These are phyloP conservation scores for Saccharomycopsis microspora DNA, from an alignment of 805 yeast species.

Conservation along the genomic window DNA sequence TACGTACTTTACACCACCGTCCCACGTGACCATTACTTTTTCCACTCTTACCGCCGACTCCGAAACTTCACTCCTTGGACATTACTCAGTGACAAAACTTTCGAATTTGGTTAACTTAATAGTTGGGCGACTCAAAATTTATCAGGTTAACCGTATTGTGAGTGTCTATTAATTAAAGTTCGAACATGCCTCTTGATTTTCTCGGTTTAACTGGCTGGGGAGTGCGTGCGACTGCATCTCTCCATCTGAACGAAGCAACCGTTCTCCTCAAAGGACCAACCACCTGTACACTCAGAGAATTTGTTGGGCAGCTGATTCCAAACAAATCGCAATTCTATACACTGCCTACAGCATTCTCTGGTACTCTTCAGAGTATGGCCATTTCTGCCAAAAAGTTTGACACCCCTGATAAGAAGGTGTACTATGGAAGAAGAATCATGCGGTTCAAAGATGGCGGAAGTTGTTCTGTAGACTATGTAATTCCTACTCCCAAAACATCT, in stretches of 20 bases:
- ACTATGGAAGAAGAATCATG: slow-evolving; percentile 64
- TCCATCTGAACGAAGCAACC: slow-evolving; percentile 25
- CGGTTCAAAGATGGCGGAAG: slow-evolving; percentile 55
- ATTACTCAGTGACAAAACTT: too few relatives aligned
- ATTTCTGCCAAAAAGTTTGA: slow-evolving; percentile 37
- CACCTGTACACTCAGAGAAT: slow-evolving; percentile 19
- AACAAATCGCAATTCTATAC: slow-evolving; percentile 34
- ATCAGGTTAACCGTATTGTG: neutral
- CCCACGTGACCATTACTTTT: too few relatives aligned
- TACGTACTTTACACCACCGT: too few relatives aligned
- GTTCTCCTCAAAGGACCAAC: slow-evolving; percentile 21
- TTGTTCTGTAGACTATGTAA: slow-evolving; percentile 64
- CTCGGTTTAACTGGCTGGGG: slow-evolving; percentile 20
- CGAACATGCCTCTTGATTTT: slow-evolving; percentile 7
- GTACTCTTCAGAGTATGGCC: slow-evolving; percentile 68
- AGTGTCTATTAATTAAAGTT: neutral
- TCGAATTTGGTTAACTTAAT: neutral
- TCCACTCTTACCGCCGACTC: too few relatives aligned
- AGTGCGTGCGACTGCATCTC: slow-evolving; percentile 22
- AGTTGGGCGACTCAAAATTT: neutral
- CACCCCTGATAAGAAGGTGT: slow-evolving; percentile 37
- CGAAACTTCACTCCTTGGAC: too few relatives aligned
- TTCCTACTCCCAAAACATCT: slow-evolving; percentile 26
- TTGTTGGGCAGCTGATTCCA: slow-evolving; percentile 25
- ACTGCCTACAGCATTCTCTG: slow-evolving; percentile 61